phyloP scores from a whole-genome alignment of 2,329 filamentous ascomycete genomes.

The Metarhizium anisopliae region DNA sequence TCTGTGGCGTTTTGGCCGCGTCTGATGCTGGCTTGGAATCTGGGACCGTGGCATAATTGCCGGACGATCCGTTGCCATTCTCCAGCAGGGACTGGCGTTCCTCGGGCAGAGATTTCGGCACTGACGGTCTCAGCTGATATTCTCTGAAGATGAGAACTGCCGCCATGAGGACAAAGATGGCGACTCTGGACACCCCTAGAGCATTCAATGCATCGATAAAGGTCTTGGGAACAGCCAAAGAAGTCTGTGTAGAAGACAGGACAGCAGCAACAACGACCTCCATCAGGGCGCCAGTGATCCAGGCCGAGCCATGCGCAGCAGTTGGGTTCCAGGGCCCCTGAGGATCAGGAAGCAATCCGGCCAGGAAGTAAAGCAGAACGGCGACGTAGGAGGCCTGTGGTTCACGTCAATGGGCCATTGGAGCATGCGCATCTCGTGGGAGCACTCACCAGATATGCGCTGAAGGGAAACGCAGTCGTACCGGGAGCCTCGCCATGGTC shows the following conservation, averaged over 20 bases:
- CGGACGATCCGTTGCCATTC: conserved; percentile 24
- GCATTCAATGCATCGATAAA: conserved; percentile 22
- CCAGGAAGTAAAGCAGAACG: conserved; percentile 31
- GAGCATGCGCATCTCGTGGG: background rate
- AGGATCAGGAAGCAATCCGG: conserved; percentile 32
- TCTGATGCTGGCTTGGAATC: conserved; percentile 4
- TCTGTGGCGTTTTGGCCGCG: conserved; percentile 18
- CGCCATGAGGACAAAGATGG: conserved; percentile 26
- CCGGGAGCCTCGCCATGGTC: conserved; percentile 14
- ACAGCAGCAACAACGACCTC: conserved; percentile 28
- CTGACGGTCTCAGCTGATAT: conserved; percentile 17
- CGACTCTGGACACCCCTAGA: conserved; percentile 23
- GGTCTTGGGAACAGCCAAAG: conserved; percentile 17
- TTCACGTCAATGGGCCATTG: conserved; percentile 1
- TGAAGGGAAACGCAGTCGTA: conserved; percentile 26
- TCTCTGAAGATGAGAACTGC: conserved; percentile 20
- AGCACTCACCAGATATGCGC: conserved; percentile 28
- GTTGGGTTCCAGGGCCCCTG: conserved; percentile 34
- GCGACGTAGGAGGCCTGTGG: conserved; percentile 28
- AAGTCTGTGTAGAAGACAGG: conserved; percentile 19
- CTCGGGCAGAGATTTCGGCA: conserved; percentile 19
- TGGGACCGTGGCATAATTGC: conserved; percentile 19
- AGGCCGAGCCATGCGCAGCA: conserved; percentile 26
- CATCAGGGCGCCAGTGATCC: conserved; percentile 24
- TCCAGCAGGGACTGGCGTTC: conserved; percentile 30